Conservation (phyloP, 2,329 filamentous ascomycete genomes). For the Phialemonium atrogriseum region DNA sequence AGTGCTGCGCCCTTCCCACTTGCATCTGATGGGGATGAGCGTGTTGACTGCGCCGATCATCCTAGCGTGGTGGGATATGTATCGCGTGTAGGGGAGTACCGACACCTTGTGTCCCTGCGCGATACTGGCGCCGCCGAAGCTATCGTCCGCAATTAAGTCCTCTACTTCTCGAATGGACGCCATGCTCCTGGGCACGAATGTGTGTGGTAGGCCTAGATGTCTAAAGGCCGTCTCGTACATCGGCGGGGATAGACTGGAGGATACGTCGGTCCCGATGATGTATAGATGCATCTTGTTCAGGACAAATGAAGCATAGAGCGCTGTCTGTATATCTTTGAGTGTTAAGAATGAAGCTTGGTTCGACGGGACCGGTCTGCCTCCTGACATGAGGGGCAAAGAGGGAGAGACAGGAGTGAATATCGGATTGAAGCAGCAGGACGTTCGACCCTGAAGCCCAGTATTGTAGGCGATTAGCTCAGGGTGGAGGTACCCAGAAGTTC, state of each 20-base stretch:
- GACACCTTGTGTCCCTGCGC: background rate
- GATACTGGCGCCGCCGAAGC: background rate
- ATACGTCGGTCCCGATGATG: background rate
- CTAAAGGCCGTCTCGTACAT: background rate
- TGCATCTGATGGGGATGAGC: conserved; percentile 45
- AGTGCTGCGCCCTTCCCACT: conserved; percentile 24
- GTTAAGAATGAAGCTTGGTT: background rate
- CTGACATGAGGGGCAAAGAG: background rate
- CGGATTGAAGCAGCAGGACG: background rate
- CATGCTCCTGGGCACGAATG: background rate
- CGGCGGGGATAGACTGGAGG: background rate
- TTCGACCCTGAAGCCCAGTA: background rate
- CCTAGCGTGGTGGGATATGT: conserved; percentile 34
- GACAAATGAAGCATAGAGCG: background rate
- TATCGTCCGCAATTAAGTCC: background rate
- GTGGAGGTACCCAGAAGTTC: background rate
- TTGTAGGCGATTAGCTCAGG: background rate
- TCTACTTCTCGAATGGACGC: background rate
- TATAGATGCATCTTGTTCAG: background rate
- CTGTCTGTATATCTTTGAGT: background rate
- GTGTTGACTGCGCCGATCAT: conserved; percentile 57
- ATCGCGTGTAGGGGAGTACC: background rate
- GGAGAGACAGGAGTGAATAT: background rate
- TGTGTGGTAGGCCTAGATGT: background rate
- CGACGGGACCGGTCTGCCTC: background rate